Base-by-base conservation (phyloP, 352 stramenopile genomes). In the Discostella stelligera region DNA sequence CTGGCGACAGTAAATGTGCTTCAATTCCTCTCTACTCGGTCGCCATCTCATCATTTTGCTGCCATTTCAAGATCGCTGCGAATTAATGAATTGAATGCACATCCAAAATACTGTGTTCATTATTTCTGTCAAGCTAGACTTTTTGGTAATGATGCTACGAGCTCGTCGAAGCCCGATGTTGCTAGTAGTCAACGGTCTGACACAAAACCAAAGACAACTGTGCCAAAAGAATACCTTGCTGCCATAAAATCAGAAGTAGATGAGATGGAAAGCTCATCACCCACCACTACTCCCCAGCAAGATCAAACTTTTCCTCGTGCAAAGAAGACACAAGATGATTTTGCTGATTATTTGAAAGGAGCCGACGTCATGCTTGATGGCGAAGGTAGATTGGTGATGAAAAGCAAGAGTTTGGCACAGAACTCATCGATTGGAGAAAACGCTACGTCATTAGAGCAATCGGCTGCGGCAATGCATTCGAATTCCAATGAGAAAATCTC, bases 181-280 rank as follows among this genome's bases (percentile, higher is more conserved):
- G 25, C n/a, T n/a, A n/a, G 7, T 18, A 55, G 18, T 18, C 30
- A 66, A 37, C 41, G 27, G 13, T 49, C 48, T n/a, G 23, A 65
- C 48, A 16, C 20, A 7, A 65, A 68, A 54, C 2, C 18, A 46
- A 66, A 66, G 32, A 66, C 58, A 39, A 66, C 13, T 25, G 21
- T 73, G 16, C 66, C 66, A 66, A 73, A 66, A 66, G 54, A 66
- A 66, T 63, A 50, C 5, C 56, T 74, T 20, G 41, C 71, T 44
- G 58, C 55, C 14, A 71, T 78, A 11, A 78, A 78, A 44, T 78
- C 71, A 56, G 63, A 68, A 66, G 56, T 73, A 46, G 55, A 73
- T 62, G 66, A 74, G 39, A 62, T 74, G 55, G 66, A 67, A 74
- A 54, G 56, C 21, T 59, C 56, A 21, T 48, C 56, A 53, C 64